Evolutionary conservation across 2,329 filamentous ascomycete genomes (phyloP).

Genomic region (Daldinia sp.): DNA sequence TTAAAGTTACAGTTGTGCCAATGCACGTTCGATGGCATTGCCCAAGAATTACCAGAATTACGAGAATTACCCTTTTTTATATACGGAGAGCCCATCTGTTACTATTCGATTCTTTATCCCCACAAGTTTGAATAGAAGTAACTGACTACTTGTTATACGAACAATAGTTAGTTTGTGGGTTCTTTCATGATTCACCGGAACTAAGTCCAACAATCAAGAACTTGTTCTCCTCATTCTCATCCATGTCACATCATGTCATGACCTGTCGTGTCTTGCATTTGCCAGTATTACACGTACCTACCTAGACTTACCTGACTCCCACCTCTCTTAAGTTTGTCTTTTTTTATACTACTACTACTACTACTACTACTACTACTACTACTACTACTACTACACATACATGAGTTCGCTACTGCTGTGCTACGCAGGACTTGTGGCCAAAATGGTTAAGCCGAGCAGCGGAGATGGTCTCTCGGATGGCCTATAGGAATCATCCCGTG

Average conservation of each 20-base stretch:
- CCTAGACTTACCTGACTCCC: background rate
- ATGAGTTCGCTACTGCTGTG: constrained; percentile 4
- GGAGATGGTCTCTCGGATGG: constrained; percentile 11
- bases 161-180: background rate
- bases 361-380: background rate
- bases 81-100: background rate
- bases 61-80: background rate
- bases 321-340: background rate
- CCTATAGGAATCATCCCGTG: constrained; percentile 37
- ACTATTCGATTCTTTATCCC: constrained; percentile 1
- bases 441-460: constrained; percentile 23
- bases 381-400: background rate
- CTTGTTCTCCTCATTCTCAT: constrained; percentile 23
- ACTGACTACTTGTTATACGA: background rate
- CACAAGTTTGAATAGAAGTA: constrained; percentile 3
- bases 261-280: constrained; percentile 32
- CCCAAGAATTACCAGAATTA: background rate
- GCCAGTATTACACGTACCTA: constrained; percentile 21
- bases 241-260: constrained; percentile 12
- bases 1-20: background rate
- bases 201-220: constrained; percentile 20
- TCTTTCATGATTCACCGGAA: constrained; percentile 2
- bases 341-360: background rate
- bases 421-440: constrained; percentile 12
- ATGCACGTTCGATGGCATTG: background rate